Percentiles rank a stretch among this genome's conserved stretches.
These are phyloP conservation scores for Curvularia hawaiiensis DNA, from an alignment of 2,329 filamentous ascomycete species.

Conservation along the genomic window DNA sequence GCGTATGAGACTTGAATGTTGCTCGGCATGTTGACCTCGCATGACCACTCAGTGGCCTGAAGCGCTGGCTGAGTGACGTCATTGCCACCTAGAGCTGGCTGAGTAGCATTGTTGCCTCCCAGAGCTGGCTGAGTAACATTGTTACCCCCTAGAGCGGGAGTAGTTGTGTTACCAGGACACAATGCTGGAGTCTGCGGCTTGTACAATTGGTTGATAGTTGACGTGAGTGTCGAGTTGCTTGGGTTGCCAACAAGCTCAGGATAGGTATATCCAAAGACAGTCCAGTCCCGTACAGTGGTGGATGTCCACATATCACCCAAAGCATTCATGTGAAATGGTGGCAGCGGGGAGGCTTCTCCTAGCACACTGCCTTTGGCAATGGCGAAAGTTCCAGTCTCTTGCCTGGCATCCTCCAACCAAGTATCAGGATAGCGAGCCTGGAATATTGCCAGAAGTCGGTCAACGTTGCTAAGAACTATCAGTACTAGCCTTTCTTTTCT, in stretches of 20 bases:
- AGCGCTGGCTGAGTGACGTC: slow-evolving; percentile 12
- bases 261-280: slow-evolving; percentile 44
- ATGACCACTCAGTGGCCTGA: slow-evolving; percentile 37
- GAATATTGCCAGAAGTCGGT: slow-evolving; percentile 36
- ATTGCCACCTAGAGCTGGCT: slow-evolving; percentile 11
- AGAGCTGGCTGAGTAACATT: slow-evolving; percentile 12
- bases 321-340: slow-evolving; percentile 42
- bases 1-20: slow-evolving; percentile 41
- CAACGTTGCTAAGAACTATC: slow-evolving; percentile 26
- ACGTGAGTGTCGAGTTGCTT: slow-evolving; percentile 35
- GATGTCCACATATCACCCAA: slow-evolving; percentile 40
- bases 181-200: slow-evolving; percentile 34
- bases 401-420: slow-evolving; percentile 33
- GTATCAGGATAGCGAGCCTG: slow-evolving; percentile 40
- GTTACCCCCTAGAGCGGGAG: slow-evolving; percentile 6
- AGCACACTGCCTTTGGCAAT: slow-evolving; percentile 26
- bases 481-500: not conserved
- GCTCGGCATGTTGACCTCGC: slow-evolving; percentile 39
- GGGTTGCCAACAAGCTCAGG: slow-evolving; percentile 36
- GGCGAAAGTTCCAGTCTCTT: slow-evolving; percentile 32
- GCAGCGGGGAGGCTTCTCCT: slow-evolving; percentile 28
- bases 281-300: slow-evolving; percentile 33
- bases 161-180: slow-evolving; percentile 25
- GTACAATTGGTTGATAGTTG: slow-evolving; percentile 35
- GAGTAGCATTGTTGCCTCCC: not conserved